Base-by-base conservation (phyloP, 306 rosid species). In the Potentilla sterilis region DNA sequence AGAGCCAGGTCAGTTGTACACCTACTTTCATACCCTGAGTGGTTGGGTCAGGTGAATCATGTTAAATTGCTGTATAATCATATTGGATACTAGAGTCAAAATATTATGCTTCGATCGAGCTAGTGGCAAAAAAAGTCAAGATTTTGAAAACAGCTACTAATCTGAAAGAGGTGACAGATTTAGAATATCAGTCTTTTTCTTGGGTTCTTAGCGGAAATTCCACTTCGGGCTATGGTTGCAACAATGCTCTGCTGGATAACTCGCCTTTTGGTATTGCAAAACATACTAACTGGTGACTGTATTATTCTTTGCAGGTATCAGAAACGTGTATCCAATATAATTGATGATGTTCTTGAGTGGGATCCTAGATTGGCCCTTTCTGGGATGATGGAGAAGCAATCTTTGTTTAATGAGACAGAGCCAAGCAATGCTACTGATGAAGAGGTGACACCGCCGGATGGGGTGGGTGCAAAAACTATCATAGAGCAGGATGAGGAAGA, bases 291-390 rank as follows among this genome's bases (percentile, higher is more conserved):
- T 42, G 9, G 47, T 7, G 14, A 74, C 19, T 59, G 51, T 28
- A 11, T 68, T 35, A 12, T 42, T 70, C 32, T 61, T 22, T 85
- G 84, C 97, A 91, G 98, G 88, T 89, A 93, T 80, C 97, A 96
- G 61, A 89, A 83, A 85, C 91, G 97, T 74, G 98, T 96, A 28
- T 96, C 93, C 0, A 96, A 96, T 86, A 96, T 96, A 68, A 96
- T 96, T 4, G 99, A 96, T 54, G 99, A 96, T 79, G 99, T 96
- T 76, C 91, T 96, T 4, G 99, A 96, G 73, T 96, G 99, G 99
- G 86, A 92, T 70, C 99, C 99, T n/a, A 86, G 81, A 64, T 79
- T 96, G 85, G 98, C 99, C 59, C 85, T 96, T 72, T 92, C 99
- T 35, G 98, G 98, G 76, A 96, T 92, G 98, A 92, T 92, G 96